These are phyloP conservation scores for Diversispora epigaea DNA, from an alignment of 192 early-diverging fungal species.

Conservation along the genomic window DNA sequence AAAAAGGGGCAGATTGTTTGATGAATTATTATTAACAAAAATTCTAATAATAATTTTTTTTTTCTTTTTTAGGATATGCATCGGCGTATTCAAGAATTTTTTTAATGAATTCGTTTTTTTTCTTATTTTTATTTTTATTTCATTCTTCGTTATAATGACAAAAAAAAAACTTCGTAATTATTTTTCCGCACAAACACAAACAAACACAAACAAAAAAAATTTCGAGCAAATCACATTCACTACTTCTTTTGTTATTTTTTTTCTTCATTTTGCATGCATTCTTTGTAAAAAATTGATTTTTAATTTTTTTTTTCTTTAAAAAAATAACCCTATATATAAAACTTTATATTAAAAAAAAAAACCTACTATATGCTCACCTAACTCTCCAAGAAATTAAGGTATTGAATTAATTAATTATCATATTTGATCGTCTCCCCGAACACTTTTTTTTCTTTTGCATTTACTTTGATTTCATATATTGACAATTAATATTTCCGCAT, in stretches of 20 bases:
- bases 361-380: too few relatives aligned
- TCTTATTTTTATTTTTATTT: background rate
- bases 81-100: background rate
- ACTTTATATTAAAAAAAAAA: background rate
- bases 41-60: too few relatives aligned
- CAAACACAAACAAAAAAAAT: conserved; percentile 25
- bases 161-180: background rate
- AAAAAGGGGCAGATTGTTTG: too few relatives aligned
- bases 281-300: background rate
- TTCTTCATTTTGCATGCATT: background rate
- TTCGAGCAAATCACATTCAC: conserved; percentile 4
- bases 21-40: too few relatives aligned
- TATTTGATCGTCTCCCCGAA: too few relatives aligned
- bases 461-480: too few relatives aligned
- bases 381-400: too few relatives aligned
- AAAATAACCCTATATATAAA: background rate
- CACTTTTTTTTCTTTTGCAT: too few relatives aligned
- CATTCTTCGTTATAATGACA: background rate
- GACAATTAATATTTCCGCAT: too few relatives aligned
- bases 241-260: background rate
- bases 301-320: background rate
- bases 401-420: too few relatives aligned
- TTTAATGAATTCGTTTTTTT: background rate
- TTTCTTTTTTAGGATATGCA: background rate
- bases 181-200: conserved; percentile 2